phyloP scores from a whole-genome alignment of 371 early-diverging fungal species.

The Sporodiniella umbellata region DNA sequence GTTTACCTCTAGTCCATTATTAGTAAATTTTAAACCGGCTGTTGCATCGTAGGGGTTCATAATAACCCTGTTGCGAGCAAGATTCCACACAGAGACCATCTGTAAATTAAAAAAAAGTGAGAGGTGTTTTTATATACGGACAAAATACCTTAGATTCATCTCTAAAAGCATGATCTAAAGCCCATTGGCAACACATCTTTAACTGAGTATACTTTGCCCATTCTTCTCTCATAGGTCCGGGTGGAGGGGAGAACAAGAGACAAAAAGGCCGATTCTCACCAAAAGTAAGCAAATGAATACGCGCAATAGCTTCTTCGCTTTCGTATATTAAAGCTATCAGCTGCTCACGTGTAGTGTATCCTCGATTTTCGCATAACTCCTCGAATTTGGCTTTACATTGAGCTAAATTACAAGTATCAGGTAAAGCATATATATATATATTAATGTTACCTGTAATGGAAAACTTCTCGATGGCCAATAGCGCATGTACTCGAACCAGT shows the following conservation, averaged over 20 bases:
- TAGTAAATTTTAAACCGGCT: conserved; percentile 39
- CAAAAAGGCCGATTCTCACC: conserved; percentile 6
- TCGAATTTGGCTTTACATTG: conserved; percentile 27
- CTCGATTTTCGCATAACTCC: conserved; percentile 22
- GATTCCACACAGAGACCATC: conserved; percentile 33
- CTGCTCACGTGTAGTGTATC: conserved; percentile 22
- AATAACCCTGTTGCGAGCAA: conserved; percentile 24
- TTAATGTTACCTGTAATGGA: conserved; percentile 46
- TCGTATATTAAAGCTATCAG: conserved; percentile 27
- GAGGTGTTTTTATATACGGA: not conserved
- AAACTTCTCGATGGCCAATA: conserved; percentile 48
- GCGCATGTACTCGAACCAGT: conserved; percentile 31
- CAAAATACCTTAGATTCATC: conserved; percentile 22
- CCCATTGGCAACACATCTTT: conserved; percentile 39
- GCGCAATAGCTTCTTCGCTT: conserved; percentile 29
- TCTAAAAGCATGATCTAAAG: conserved; percentile 37
- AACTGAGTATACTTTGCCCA: conserved; percentile 44
- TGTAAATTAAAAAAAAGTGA: conserved; percentile 3
- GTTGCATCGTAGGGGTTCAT: conserved; percentile 50
- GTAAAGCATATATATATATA: too few relatives aligned
- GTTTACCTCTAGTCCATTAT: conserved; percentile 37
- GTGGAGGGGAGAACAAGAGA: conserved; percentile 27
- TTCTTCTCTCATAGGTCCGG: conserved; percentile 31
- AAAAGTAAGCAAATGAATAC: conserved; percentile 11
- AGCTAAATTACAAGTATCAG: too few relatives aligned